These are phyloP conservation scores for Spiromastix sp. DNA, from an alignment of 2,329 filamentous ascomycete genomes.

Conservation along the genomic window DNA sequence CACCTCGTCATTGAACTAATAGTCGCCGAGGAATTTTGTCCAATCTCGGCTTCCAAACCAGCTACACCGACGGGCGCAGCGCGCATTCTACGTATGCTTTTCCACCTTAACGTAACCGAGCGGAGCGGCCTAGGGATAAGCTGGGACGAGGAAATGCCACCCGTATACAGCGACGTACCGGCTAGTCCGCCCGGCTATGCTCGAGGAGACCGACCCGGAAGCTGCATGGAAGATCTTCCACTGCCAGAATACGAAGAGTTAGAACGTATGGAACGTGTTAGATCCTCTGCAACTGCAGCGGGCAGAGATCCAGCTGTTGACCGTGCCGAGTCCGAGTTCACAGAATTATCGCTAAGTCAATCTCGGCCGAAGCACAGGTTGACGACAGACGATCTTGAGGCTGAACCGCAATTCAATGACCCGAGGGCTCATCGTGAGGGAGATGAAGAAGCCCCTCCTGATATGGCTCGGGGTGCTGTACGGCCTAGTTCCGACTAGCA, in stretches of 20 bases:
- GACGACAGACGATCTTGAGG: constrained; percentile 4
- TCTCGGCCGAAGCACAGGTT: not conserved
- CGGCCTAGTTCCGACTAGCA: too few species aligned
- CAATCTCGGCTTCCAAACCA: constrained; percentile 58
- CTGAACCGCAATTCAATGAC: not conserved
- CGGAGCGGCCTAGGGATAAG: constrained; percentile 78
- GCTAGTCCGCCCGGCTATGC: constrained; percentile 67
- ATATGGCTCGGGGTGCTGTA: not conserved
- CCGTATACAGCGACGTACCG: constrained; percentile 88
- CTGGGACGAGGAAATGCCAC: constrained; percentile 94
- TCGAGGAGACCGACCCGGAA: constrained; percentile 25
- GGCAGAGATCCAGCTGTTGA: not conserved
- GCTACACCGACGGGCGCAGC: constrained; percentile 82
- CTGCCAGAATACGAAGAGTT: constrained; percentile 37
- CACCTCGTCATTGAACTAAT: constrained; percentile 86
- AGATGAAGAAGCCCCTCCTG: not conserved
- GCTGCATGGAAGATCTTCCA: constrained; percentile 33
- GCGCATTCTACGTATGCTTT: constrained; percentile 85
- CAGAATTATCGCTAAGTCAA: too few species aligned
- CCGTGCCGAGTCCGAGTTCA: not conserved
- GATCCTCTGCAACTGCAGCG: not conserved
- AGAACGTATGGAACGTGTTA: constrained; percentile 30
- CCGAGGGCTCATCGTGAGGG: not conserved
- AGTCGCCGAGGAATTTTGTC: constrained; percentile 77
- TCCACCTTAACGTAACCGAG: constrained; percentile 72